phyloP scores from a whole-genome alignment of 23 red algal species.

The Gracilaria gracilis region DNA sequence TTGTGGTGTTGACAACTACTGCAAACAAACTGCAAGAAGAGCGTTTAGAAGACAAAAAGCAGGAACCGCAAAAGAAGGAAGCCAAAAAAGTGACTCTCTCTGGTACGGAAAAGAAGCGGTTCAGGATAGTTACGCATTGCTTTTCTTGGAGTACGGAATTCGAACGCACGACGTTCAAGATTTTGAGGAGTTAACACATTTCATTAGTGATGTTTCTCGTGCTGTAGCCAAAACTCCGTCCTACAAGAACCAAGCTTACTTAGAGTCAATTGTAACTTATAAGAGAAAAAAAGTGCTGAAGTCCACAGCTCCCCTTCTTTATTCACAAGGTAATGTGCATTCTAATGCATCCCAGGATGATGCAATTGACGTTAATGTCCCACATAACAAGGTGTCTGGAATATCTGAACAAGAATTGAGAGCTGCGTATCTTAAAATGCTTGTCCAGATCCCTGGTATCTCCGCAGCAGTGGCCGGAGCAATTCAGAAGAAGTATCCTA shows the following conservation, averaged over 20 bases:
- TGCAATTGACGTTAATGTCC: background rate
- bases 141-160: slow-evolving; percentile 62
- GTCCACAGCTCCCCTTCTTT: slow-evolving; percentile 5
- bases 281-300: background rate
- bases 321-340: background rate
- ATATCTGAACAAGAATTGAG: background rate
- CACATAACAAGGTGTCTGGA: background rate
- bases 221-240: slow-evolving; percentile 33
- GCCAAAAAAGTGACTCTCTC: background rate
- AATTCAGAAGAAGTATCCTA: slow-evolving; percentile 43
- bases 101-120: background rate
- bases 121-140: slow-evolving; percentile 51
- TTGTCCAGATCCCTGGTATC: slow-evolving; percentile 32
- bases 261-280: slow-evolving; percentile 38
- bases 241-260: background rate
- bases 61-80: background rate
- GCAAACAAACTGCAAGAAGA: background rate
- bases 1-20: slow-evolving; percentile 29
- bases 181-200: slow-evolving; percentile 3
- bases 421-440: slow-evolving; percentile 38
- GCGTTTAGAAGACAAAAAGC: background rate
- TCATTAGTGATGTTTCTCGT: slow-evolving; percentile 32
- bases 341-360: background rate
- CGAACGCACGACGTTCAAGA: slow-evolving; percentile 38
- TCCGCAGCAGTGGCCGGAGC: background rate